Percentiles rank a stretch among this genome's conserved stretches.
phyloP scores from a whole-genome alignment of 2,329 filamentous ascomycete genomes.

The Fusarium setosum region DNA sequence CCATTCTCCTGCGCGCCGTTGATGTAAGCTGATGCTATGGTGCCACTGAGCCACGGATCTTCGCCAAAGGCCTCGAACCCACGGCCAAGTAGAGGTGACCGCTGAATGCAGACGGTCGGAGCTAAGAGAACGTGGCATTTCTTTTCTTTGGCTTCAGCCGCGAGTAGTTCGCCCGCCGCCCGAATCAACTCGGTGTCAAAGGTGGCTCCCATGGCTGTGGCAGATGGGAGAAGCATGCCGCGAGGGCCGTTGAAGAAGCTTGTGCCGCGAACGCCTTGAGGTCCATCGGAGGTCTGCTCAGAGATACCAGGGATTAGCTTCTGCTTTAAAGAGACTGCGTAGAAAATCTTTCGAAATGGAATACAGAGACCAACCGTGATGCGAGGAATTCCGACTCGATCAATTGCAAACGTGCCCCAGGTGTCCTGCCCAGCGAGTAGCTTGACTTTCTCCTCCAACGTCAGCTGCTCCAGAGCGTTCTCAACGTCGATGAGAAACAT shows the following conservation, averaged over 20 bases:
- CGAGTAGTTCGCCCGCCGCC: constrained; percentile 66
- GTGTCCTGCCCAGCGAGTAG: constrained; percentile 17
- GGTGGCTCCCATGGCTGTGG: constrained; percentile 63
- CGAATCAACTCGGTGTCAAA: constrained; percentile 68
- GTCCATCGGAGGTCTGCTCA: constrained; percentile 24
- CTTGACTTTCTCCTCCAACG: constrained; percentile 20
- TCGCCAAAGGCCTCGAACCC: constrained; percentile 55
- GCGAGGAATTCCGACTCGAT: constrained; percentile 2
- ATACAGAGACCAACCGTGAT: not conserved
- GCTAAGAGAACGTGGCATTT: constrained; percentile 71
- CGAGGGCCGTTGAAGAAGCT: constrained; percentile 17
- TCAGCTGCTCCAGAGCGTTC: constrained; percentile 4
- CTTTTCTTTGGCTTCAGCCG: constrained; percentile 63
- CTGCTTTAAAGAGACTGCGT: not conserved
- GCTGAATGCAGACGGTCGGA: constrained; percentile 50
- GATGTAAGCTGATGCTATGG: constrained; percentile 44
- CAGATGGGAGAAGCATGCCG: constrained; percentile 28
- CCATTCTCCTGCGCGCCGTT: constrained; percentile 51
- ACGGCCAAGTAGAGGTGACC: constrained; percentile 52
- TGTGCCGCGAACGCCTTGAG: constrained; percentile 27
- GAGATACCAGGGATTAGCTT: not conserved
- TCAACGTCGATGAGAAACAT: constrained; percentile 12
- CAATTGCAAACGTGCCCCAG: constrained; percentile 5
- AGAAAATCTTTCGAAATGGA: not conserved
- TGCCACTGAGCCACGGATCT: constrained; percentile 53